A percentile compares a stretch with the other conserved stretches of the same genome.
phyloP scores from a whole-genome alignment of 1,284 basidiomycete genomes.

The Uromyces viciae-fabae region DNA sequence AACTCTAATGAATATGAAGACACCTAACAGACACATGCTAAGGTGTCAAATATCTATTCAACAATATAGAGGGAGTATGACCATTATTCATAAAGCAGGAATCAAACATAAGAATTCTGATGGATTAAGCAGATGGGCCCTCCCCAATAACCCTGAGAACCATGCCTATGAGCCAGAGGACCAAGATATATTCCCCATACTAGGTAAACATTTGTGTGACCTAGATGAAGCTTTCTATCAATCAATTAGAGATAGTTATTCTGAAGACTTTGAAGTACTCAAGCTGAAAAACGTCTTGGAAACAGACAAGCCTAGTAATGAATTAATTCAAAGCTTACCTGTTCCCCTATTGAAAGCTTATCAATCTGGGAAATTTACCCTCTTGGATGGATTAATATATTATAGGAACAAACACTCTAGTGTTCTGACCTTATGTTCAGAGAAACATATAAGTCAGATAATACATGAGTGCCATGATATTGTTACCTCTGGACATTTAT shows the following conservation, averaged over 20 bases:
- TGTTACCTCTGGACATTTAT: not conserved
- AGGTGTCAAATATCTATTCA: constrained; percentile 27
- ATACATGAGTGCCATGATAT: constrained; percentile 8
- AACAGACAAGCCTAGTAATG: too few relatives aligned
- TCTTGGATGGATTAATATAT: not conserved
- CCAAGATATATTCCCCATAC: not conserved
- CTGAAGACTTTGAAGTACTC: too few relatives aligned
- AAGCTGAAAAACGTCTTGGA: too few relatives aligned
- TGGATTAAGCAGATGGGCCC: constrained; percentile 4
- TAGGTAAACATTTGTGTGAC: not conserved
- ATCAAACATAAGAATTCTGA: constrained; percentile 13
- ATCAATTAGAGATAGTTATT: not conserved
- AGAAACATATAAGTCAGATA: not conserved
- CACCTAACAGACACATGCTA: constrained; percentile 10
- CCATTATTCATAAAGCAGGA: not conserved
- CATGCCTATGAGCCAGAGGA: not conserved
- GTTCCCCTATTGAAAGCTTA: not conserved
- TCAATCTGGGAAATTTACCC: not conserved
- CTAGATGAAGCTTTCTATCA: not conserved
- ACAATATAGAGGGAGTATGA: constrained; percentile 13
- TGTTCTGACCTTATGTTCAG: not conserved
- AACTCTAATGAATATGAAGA: not conserved
- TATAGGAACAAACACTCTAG: constrained; percentile 13
- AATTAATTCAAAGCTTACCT: not conserved
- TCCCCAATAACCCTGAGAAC: not conserved